Evolutionary conservation across 179 eudicot genomes (phyloP), one percentile per base, ranked within the genome.

Genomic region (Drosera spatulata): DNA sequence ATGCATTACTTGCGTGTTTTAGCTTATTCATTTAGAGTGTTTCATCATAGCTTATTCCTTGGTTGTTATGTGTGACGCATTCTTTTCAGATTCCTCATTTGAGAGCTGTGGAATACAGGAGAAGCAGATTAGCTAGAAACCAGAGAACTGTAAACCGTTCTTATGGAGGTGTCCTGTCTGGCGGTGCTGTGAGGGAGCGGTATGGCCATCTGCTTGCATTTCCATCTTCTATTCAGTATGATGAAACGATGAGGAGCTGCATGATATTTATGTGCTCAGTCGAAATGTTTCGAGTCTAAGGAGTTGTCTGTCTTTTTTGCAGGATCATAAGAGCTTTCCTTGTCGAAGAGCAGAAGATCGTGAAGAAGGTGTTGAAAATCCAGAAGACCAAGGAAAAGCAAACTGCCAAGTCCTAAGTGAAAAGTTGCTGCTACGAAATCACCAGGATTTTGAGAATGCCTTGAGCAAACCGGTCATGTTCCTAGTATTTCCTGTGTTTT

Each of bases 321-420:
- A 87, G 96, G 80, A 88, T 88, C 70, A 77, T 88, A 2, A 73
- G 96, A 69, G 96, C 95, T 46, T 86, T 88, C 70, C 79, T 88
- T 5, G 82, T 88, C 2, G 96, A 88, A 65, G 94, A 86, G 72
- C 96, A 88, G 55, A 88, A 86, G 94, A 86, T 22, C 33, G 33
- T 22, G 33, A 22, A 22, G 33, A 22, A 22, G 33, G 33, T 22
- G 33, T 22, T 22, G 86, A 88, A 88, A 81, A 88, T 88, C 69
- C 95, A 86, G 68, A 88, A 86, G 75, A 53, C 88, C 63, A 83
- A 86, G 70, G 91, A 80, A 60, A 86, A 86, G 79, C 73, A 64
- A 49, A 79, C 91, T 13, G 58, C 70, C 39, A 88, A 78, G 79
- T 62, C 69, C 67, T 85, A 61, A 80, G 33, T 22, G 33, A 22